phyloP scores from a whole-genome alignment of 208 protist genomes.

The Leishmania turanica region DNA sequence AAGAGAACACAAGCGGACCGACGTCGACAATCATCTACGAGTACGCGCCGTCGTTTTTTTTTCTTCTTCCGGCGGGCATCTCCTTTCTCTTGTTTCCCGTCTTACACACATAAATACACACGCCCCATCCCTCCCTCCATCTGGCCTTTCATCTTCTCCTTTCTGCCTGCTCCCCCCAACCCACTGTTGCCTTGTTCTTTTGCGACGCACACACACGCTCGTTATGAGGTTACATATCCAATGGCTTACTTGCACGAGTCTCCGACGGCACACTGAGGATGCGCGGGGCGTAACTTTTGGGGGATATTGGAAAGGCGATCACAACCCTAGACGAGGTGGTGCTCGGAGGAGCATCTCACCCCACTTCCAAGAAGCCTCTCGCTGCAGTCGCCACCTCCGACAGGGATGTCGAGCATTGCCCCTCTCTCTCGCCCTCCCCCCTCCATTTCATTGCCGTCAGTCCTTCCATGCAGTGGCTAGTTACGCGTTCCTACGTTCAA shows the following conservation, averaged over 20 bases:
- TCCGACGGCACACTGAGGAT: not conserved
- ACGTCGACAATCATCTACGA: not conserved
- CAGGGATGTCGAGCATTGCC: not conserved
- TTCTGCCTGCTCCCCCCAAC: not conserved
- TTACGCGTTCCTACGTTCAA: not conserved
- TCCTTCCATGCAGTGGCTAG: not conserved
- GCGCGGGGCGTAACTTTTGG: not conserved
- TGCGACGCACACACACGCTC: not conserved
- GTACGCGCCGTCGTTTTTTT: conserved; percentile 44
- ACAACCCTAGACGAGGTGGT: not conserved
- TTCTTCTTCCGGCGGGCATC: conserved; percentile 40
- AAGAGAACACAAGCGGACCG: not conserved
- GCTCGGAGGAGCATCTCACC: too few species aligned
- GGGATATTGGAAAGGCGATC: not conserved
- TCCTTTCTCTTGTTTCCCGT: not conserved
- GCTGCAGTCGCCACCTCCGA: not conserved
- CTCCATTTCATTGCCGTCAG: not conserved
- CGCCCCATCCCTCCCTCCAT: not conserved
- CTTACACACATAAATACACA: not conserved
- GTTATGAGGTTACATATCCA: not conserved
- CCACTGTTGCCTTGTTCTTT: not conserved
- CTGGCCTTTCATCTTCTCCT: not conserved
- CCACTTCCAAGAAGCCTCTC: not conserved
- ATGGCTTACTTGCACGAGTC: not conserved
- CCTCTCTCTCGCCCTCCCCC: not conserved